These are phyloP conservation scores for Nothophytophthora sp. DNA, from an alignment of 352 stramenopile genomes.

Conservation along the genomic window DNA sequence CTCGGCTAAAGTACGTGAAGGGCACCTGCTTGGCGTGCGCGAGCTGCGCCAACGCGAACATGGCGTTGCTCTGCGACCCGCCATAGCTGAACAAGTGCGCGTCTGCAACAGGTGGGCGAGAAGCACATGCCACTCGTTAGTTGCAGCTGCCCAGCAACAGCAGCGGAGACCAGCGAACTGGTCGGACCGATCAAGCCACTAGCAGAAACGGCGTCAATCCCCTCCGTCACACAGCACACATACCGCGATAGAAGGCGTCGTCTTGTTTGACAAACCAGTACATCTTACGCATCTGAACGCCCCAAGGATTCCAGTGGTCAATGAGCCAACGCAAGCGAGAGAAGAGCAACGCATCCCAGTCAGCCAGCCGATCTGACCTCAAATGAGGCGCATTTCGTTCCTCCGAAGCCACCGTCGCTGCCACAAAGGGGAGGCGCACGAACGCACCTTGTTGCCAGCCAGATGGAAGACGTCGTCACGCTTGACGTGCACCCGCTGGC, in stretches of 20 bases:
- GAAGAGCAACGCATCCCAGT: no score
- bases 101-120: constrained; percentile 10
- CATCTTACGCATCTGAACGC: constrained; percentile 89
- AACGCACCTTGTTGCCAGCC: constrained; percentile 79
- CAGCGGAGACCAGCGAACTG: background rate
- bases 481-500: constrained; percentile 80
- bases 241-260: constrained; percentile 57
- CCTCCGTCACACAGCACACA: background rate
- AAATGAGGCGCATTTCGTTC: background rate
- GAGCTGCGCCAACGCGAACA: constrained; percentile 83
- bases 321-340: no score
- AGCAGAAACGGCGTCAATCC: background rate
- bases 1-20: constrained; percentile 87
- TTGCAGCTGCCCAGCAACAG: background rate
- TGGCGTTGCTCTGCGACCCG: constrained; percentile 85
- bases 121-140: background rate
- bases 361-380: no score
- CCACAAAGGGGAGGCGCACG: background rate
- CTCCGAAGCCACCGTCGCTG: no score
- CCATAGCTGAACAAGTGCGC: constrained; percentile 77
- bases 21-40: constrained; percentile 65
- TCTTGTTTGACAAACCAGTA: constrained; percentile 76
- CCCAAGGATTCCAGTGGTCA: no score
- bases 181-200: background rate
- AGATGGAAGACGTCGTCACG: constrained; percentile 79